phyloP scores from a whole-genome alignment of 805 yeast species.

The Phaffomyces antillensis region DNA sequence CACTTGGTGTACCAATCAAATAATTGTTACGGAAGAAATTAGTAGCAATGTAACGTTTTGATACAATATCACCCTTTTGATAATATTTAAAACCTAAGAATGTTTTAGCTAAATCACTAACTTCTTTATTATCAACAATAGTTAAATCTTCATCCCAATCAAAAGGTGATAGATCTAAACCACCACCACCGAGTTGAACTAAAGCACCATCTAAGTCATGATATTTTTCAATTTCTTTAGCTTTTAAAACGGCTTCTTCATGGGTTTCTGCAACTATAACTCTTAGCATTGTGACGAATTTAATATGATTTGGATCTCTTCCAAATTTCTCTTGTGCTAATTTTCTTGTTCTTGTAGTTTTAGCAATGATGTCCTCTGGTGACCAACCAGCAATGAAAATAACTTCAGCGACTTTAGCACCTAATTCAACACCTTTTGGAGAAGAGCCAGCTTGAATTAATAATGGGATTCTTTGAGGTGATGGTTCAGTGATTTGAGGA shows the following conservation, averaged over 20 bases:
- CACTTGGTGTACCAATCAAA: conserved; percentile 27
- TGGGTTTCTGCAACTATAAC: conserved; percentile 34
- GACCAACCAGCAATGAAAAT: conserved; percentile 31
- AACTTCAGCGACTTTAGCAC: conserved; percentile 39
- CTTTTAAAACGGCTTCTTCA: conserved; percentile 35
- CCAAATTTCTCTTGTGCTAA: conserved; percentile 31
- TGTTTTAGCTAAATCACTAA: conserved; percentile 14
- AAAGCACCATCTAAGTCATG: conserved; percentile 36
- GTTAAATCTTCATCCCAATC: conserved; percentile 38
- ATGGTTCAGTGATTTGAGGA: conserved; percentile 36
- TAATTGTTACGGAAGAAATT: conserved; percentile 18
- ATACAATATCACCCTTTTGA: conserved; percentile 18
- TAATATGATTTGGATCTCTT: conserved; percentile 33
- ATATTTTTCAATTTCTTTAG: conserved; percentile 26
- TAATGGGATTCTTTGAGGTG: conserved; percentile 38
- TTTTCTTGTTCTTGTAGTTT: conserved; percentile 27
- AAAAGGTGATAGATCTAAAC: conserved; percentile 34
- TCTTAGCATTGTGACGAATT: conserved; percentile 32
- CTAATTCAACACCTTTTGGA: conserved; percentile 34
- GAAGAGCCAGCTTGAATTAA: conserved; percentile 41
- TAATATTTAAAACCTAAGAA: conserved; percentile 17
- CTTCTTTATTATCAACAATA: conserved; percentile 26
- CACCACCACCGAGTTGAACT: conserved; percentile 41
- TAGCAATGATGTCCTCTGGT: conserved; percentile 25
- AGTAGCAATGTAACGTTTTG: conserved; percentile 25